These are phyloP conservation scores for Sisymbrium altissimum DNA, from an alignment of 345 rosid genomes.

Conservation along the genomic window DNA sequence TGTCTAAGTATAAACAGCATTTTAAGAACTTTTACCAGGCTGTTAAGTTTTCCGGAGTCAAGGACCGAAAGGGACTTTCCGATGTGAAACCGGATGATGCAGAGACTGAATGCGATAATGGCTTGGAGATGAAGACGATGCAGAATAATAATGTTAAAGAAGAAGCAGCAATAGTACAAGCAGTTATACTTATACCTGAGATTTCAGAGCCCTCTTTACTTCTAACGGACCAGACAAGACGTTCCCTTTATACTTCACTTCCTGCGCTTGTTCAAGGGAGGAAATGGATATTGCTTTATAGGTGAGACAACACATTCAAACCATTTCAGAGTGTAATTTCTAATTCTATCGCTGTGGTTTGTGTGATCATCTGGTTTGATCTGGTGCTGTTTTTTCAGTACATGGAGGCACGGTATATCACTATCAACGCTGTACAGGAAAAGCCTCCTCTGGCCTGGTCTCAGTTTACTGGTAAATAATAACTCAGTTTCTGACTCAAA, in stretches of 20 bases:
- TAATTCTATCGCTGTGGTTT: background rate
- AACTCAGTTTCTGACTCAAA: background rate
- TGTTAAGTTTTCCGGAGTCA: constrained; percentile 48
- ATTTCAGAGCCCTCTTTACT: constrained; percentile 84
- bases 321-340: background rate
- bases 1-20: constrained; percentile 74
- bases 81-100: constrained; percentile 38
- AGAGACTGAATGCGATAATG: constrained; percentile 39
- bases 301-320: constrained; percentile 40
- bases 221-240: constrained; percentile 63
- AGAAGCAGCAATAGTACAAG: constrained; percentile 31
- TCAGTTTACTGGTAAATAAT: constrained; percentile 68
- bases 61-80: constrained; percentile 45
- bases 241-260: constrained; percentile 61
- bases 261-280: constrained; percentile 90
- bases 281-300: constrained; percentile 90
- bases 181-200: constrained; percentile 37
- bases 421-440: constrained; percentile 86
- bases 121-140: constrained; percentile 55
- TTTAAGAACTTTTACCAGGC: constrained; percentile 54
- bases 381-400: constrained; percentile 42
- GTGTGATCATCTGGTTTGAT: constrained; percentile 13
- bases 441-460: constrained; percentile 97
- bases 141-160: constrained; percentile 38
- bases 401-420: constrained; percentile 98